These are phyloP conservation scores for Hymenotorrendiella dingleyae DNA, from an alignment of 2,329 filamentous ascomycete genomes.

Conservation along the genomic window DNA sequence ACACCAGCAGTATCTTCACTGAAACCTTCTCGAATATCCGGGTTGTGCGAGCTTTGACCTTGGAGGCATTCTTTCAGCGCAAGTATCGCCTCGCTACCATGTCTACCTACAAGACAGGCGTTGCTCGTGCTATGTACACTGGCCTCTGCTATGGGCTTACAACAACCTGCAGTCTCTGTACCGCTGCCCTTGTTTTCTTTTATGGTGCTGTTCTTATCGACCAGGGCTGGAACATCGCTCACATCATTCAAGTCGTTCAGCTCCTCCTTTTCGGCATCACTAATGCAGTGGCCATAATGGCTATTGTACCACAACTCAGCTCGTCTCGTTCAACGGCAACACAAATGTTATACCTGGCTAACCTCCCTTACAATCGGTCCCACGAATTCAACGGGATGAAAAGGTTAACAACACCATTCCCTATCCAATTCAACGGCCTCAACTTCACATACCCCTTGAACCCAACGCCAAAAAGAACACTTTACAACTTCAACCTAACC, in stretches of 20 bases:
- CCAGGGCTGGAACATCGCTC: constrained; percentile 43
- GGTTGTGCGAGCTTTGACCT: constrained; percentile 67
- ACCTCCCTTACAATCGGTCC: constrained; percentile 41
- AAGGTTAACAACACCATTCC: constrained; percentile 36
- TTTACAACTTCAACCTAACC: constrained; percentile 60
- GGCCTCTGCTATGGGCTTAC: constrained; percentile 73
- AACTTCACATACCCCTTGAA: constrained; percentile 64
- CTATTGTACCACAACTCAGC: constrained; percentile 74
- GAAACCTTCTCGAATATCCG: constrained; percentile 77
- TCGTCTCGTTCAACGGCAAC: constrained; percentile 66
- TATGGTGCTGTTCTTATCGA: constrained; percentile 66
- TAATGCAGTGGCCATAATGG: constrained; percentile 62
- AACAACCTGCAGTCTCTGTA: constrained; percentile 64
- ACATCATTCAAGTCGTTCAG: constrained; percentile 70
- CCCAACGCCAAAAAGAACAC: constrained; percentile 44
- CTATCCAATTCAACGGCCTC: constrained; percentile 50
- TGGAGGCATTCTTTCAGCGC: constrained; percentile 64
- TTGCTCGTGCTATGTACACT: constrained; percentile 59
- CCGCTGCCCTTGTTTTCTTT: constrained; percentile 76
- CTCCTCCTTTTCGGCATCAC: constrained; percentile 79
- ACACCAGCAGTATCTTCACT: constrained; percentile 56
- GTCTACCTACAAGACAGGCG: constrained; percentile 52
- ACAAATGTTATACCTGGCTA: constrained; percentile 64
- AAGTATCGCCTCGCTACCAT: constrained; percentile 53
- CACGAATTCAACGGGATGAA: constrained; percentile 41